Conservation (phyloP, 306 rosid species). For the Medicago ruthenica region DNA sequence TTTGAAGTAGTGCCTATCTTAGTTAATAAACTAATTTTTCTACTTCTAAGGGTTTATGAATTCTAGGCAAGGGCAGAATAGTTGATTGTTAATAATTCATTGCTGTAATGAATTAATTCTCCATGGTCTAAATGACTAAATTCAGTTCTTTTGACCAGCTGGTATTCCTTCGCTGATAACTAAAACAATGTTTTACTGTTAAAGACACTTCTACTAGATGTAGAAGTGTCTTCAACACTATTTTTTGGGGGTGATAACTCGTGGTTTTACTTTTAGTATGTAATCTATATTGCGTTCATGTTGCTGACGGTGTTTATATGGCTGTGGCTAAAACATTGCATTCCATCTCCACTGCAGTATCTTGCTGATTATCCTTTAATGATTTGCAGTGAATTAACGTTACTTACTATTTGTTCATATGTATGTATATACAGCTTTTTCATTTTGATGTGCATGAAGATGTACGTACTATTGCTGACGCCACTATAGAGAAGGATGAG, state of each 20-base stretch:
- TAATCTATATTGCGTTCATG: slow-evolving; percentile 3
- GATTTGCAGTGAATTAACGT: slow-evolving; percentile 26
- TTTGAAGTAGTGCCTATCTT: not conserved
- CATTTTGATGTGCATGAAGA: slow-evolving; percentile 98
- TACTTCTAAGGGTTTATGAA: not conserved
- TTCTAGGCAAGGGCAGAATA: not conserved
- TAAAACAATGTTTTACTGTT: too few species aligned
- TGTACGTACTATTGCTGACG: slow-evolving; percentile 94
- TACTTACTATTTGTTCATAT: slow-evolving; percentile 28
- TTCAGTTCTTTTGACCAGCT: slow-evolving; percentile 1
- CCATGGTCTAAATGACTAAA: not conserved
- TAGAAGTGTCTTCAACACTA: not conserved
- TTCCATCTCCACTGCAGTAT: not conserved
- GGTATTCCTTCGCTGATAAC: not conserved
- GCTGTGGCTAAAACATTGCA: slow-evolving; percentile 11
- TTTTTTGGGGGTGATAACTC: not conserved
- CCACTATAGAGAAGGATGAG: slow-evolving; percentile 97
- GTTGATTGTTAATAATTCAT: not conserved
- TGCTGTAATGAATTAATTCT: not conserved
- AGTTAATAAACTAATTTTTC: not conserved
- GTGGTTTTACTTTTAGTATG: not conserved
- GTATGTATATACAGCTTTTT: slow-evolving; percentile 64
- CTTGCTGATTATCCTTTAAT: not conserved
- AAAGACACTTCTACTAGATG: not conserved
- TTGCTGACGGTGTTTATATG: not conserved